phyloP scores from a whole-genome alignment of 2,329 filamentous ascomycete species.

The Phialophora tarda region DNA sequence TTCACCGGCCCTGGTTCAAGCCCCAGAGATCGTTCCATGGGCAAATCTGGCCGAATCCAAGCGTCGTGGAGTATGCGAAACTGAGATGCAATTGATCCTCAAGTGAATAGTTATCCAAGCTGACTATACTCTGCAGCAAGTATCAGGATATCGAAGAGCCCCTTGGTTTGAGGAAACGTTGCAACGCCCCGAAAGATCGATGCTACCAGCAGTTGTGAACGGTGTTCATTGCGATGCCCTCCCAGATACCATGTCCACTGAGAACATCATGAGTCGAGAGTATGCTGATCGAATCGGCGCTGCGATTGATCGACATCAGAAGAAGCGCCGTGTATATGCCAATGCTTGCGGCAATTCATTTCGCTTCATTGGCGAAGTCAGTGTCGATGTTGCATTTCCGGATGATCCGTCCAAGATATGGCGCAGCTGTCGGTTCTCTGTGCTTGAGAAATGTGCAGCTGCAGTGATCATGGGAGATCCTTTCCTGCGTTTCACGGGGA shows the following conservation, averaged over 20 bases:
- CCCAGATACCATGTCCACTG: conserved; percentile 30
- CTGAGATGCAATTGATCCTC: no score
- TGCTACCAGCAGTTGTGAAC: conserved; percentile 24
- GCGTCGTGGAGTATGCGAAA: no score
- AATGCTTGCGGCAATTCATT: background rate
- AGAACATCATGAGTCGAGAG: conserved; percentile 24
- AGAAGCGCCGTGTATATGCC: background rate
- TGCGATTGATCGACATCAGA: background rate
- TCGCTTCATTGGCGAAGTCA: background rate
- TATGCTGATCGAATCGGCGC: conserved; percentile 6
- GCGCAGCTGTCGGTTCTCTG: conserved; percentile 5
- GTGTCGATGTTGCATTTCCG: conserved; percentile 6
- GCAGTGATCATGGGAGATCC: conserved; percentile 30
- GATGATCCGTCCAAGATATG: background rate
- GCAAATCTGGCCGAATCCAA: no score
- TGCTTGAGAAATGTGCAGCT: conserved; percentile 20
- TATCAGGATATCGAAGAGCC: no score
- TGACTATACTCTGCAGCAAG: no score
- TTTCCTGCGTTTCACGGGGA: conserved; percentile 32
- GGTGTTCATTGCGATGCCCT: conserved; percentile 16
- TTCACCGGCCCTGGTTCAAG: no score
- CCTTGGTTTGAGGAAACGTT: background rate
- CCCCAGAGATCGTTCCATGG: no score
- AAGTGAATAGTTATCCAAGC: no score
- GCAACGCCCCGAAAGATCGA: background rate